Base-by-base conservation (phyloP, 768 basidiomycete species). In the Hysterangium stoloniferum region DNA sequence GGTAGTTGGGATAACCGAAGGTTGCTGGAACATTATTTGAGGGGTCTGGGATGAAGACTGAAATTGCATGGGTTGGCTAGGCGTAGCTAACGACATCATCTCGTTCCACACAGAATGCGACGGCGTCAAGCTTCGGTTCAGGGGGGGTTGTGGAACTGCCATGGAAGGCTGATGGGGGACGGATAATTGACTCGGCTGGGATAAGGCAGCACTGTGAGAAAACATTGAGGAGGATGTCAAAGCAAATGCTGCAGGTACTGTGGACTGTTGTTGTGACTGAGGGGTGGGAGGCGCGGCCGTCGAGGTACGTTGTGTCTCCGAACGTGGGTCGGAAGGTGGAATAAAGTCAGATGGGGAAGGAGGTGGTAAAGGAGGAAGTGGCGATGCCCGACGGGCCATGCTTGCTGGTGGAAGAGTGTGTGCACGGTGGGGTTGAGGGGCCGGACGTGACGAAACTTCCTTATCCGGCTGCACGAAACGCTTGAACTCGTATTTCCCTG, bases 401-500 rank as follows among this genome's bases (percentile, higher is more conserved):
- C 53, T 40, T 1, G 53, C 46, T 7, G 46, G n/a, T 2, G 57
- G 59, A 0, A 58, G 57, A 3, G 64, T 61, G 36, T 57, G 56
- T 4, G 62, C 57, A 6, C 62, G 63, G 3, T 43, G 59, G 32
- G 63, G 57, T 42, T 41, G 58, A 17, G 61, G 59, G 6, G 72
- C 59, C 15, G 64, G 58, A 34, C 71, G 68, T 53, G 71, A 65
- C 27, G 74, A 68, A 31, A 75, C 71, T 31, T 13, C 52, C 54
- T 34, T 46, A 42, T 47, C 19, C 56, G 68, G 73, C 57, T 75
- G 67, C 28, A 83, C 59, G 65, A 84, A 91, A 20, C 76, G 74
- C 62, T 78, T 84, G 63, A 79, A 84, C 59, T 93, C 79, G 54
- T 90, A 90, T 63, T 90, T 90, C 6, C 78, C 87, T 88, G 41